A percentile compares a stretch with the other conserved stretches of the same genome.
Conservation (phyloP, 2,329 filamentous ascomycete genomes). For the Alternaria incomplexa region DNA sequence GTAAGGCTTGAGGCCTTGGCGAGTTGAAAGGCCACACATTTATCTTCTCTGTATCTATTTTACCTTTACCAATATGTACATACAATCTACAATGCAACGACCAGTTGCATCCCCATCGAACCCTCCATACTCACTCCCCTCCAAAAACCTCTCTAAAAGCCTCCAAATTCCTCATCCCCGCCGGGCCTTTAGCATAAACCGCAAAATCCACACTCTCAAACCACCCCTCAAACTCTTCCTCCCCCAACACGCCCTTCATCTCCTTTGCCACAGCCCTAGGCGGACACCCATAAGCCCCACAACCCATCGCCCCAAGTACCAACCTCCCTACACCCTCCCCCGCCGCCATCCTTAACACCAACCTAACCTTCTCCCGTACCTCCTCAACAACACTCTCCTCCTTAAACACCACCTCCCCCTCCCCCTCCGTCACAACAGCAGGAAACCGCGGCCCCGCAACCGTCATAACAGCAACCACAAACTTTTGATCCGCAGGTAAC, state of each 20-base stretch:
- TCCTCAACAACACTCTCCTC: slow-evolving; percentile 10
- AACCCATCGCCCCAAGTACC: slow-evolving; percentile 33
- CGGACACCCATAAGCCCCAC: slow-evolving; percentile 31
- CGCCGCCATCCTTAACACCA: slow-evolving; percentile 26
- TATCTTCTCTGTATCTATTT: not conserved
- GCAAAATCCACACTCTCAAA: slow-evolving; percentile 27
- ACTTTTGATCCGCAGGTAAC: slow-evolving; percentile 10
- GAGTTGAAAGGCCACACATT: not conserved
- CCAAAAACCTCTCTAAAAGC: not conserved
- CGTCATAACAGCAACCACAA: slow-evolving; percentile 25
- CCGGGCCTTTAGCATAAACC: slow-evolving; percentile 19
- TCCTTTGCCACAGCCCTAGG: slow-evolving; percentile 17
- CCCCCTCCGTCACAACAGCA: not conserved
- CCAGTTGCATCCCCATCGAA: not conserved
- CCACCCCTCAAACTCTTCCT: slow-evolving; percentile 28
- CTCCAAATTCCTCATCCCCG: slow-evolving; percentile 16
- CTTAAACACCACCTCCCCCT: slow-evolving; percentile 12
- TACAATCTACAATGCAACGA: not conserved
- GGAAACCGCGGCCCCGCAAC: slow-evolving; percentile 26
- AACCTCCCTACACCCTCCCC: slow-evolving; percentile 19
- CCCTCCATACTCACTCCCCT: not conserved
- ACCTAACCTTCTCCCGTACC: slow-evolving; percentile 24
- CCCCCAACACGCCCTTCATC: slow-evolving; percentile 24
- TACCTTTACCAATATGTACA: not conserved
- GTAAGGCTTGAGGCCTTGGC: not conserved